A percentile compares a stretch with the other conserved stretches of the same genome.
These are phyloP conservation scores for Fusarium sp. DNA, from an alignment of 2,329 filamentous ascomycete species.

Conservation along the genomic window DNA sequence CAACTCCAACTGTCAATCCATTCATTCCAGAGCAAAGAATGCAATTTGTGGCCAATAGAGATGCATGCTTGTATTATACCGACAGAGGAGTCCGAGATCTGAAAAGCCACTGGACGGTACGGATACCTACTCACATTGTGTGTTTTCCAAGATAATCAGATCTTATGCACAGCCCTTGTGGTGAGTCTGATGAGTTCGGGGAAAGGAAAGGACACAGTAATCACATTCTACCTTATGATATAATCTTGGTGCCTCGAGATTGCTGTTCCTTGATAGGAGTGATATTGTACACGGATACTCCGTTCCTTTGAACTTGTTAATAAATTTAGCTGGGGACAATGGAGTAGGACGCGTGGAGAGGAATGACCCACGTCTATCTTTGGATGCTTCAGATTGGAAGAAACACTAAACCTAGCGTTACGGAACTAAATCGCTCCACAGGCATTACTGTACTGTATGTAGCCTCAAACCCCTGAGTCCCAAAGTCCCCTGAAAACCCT, in stretches of 20 bases:
- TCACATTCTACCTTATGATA: background rate
- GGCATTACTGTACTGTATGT: background rate
- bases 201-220: background rate
- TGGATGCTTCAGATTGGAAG: slow-evolving; percentile 19
- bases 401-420: slow-evolving; percentile 9
- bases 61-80: background rate
- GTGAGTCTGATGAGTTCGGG: no score
- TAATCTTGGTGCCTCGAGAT: background rate
- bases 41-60: background rate
- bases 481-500: slow-evolving; percentile 31
- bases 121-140: background rate
- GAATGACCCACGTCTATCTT: slow-evolving; percentile 12
- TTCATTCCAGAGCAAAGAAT: slow-evolving; percentile 27
- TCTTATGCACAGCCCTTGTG: background rate
- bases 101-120: background rate
- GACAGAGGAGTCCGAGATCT: background rate
- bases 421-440: slow-evolving; percentile 14
- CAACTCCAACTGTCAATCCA: slow-evolving; percentile 14
- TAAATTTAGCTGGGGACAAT: slow-evolving; percentile 1
- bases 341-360: slow-evolving; percentile 25
- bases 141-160: background rate
- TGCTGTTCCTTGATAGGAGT: background rate
- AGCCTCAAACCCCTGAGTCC: slow-evolving; percentile 25
- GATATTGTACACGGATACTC: slow-evolving; percentile 3
- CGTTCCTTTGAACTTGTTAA: background rate